Conservation (phyloP, 768 basidiomycete genomes). For the Russula brevipes region DNA sequence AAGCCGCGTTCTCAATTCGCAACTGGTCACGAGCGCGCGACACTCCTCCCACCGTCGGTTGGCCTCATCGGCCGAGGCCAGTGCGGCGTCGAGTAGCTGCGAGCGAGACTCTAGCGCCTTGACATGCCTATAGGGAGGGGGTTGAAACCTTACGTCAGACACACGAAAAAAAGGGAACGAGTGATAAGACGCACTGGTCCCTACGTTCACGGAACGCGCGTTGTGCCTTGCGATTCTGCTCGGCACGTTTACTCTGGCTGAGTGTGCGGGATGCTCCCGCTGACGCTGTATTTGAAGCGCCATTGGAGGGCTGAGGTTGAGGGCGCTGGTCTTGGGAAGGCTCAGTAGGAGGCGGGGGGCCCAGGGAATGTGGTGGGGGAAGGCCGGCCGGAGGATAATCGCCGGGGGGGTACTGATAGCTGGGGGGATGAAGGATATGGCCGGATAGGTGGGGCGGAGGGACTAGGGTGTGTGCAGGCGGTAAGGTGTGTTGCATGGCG, state of each 20-base stretch:
- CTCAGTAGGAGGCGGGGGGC: constrained; percentile 6
- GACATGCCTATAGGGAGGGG: constrained; percentile 54
- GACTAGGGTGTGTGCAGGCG: constrained; percentile 29
- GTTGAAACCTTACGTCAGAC: not conserved
- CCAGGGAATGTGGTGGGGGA: constrained; percentile 21
- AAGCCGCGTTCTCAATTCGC: constrained; percentile 74
- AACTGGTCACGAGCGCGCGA: constrained; percentile 83
- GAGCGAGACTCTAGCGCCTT: constrained; percentile 84
- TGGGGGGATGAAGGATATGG: constrained; percentile 29
- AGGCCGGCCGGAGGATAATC: constrained; percentile 19
- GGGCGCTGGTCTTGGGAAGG: constrained; percentile 15
- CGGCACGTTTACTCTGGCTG: constrained; percentile 81
- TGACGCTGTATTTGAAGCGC: not conserved
- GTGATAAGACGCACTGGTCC: constrained; percentile 61
- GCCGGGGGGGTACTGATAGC: constrained; percentile 34
- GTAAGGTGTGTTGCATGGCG: constrained; percentile 30
- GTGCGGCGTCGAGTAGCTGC: constrained; percentile 77
- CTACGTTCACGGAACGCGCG: constrained; percentile 85
- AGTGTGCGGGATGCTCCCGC: constrained; percentile 46
- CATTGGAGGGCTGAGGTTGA: constrained; percentile 23
- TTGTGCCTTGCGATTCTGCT: constrained; percentile 93
- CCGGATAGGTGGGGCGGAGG: constrained; percentile 25
- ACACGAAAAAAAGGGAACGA: not conserved
- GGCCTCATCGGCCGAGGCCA: constrained; percentile 82
- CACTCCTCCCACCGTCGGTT: constrained; percentile 89